Evolutionary conservation across 495 filamentous ascomycete genomes (phyloP).

Genomic region (Aspergillus conjunctus): DNA sequence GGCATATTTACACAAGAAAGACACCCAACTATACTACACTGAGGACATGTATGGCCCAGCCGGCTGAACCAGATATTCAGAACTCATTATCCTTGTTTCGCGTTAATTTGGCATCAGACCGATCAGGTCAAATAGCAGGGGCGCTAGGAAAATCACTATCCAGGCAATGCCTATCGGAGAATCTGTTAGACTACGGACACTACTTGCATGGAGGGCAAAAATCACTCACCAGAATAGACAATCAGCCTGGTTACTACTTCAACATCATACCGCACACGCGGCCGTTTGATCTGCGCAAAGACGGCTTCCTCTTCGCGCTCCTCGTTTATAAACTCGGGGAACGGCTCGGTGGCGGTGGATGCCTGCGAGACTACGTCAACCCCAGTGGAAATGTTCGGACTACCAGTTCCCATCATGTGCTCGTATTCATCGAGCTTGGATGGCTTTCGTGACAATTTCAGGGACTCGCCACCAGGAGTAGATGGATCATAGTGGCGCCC

Average conservation of each 20-base stretch:
- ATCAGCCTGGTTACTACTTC: conserved; percentile 96
- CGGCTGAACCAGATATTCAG: conserved; percentile 19
- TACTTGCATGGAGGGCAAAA: background rate
- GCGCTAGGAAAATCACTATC: conserved; percentile 68
- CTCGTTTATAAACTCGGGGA: conserved; percentile 35
- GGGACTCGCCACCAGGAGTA: conserved; percentile 8
- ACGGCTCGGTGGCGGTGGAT: conserved; percentile 32
- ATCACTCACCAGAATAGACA: conserved; percentile 81
- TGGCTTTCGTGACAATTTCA: conserved; percentile 28
- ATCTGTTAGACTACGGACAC: conserved; percentile 1
- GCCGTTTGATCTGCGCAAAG: conserved; percentile 80
- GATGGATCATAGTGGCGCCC: conserved; percentile 18
- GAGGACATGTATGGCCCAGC: conserved; percentile 14
- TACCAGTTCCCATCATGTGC: conserved; percentile 67
- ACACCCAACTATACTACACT: conserved; percentile 20
- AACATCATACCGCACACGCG: conserved; percentile 92
- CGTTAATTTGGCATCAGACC: conserved; percentile 50
- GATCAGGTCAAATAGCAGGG: conserved; percentile 65
- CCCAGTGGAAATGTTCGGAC: conserved; percentile 29
- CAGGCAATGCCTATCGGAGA: conserved; percentile 66
- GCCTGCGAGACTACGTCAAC: conserved; percentile 27
- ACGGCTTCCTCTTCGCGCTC: conserved; percentile 73
- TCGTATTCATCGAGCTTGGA: conserved; percentile 64
- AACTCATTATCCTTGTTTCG: background rate
- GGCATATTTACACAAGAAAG: conserved; percentile 25